Evolutionary conservation across 2,329 filamentous ascomycete genomes (phyloP).

Genomic region (Ophiostoma ulmi): DNA sequence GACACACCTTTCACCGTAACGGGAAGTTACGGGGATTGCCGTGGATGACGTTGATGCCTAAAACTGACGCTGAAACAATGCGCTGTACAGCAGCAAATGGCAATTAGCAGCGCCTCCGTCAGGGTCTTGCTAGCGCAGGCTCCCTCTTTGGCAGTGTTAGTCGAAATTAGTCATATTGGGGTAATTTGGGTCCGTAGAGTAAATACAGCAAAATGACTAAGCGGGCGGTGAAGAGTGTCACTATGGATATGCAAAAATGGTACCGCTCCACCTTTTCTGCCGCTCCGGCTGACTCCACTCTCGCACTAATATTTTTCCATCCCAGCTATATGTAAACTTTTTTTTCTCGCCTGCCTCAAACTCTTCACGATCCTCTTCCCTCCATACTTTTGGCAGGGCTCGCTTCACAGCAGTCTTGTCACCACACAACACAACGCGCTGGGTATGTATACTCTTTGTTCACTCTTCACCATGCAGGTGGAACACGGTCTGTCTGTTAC

Average conservation of each 20-base stretch:
- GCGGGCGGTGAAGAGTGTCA: neutral
- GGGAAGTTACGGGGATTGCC: conserved; percentile 23
- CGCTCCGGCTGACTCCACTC: conserved; percentile 15
- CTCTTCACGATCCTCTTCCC: conserved; percentile 21
- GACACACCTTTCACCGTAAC: conserved; percentile 4
- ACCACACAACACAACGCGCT: conserved; percentile 11
- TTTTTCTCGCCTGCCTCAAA: conserved; percentile 16
- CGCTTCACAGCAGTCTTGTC: neutral
- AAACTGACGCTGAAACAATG: conserved; percentile 2
- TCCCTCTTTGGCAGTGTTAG: conserved; percentile 10
- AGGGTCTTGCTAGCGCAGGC: conserved; percentile 15
- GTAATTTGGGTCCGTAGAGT: neutral
- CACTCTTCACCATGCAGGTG: conserved; percentile 33
- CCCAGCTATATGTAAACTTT: conserved; percentile 12
- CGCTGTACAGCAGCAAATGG: neutral
- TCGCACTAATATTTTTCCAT: conserved; percentile 24
- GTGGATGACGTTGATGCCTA: conserved; percentile 24
- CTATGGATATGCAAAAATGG: neutral
- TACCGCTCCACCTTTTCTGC: conserved; percentile 1
- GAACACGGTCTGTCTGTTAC: conserved; percentile 15
- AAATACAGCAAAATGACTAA: conserved; percentile 14
- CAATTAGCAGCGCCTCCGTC: neutral
- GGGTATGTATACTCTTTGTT: neutral
- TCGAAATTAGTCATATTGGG: neutral
- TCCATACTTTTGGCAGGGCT: conserved; percentile 15